Evolutionary conservation across 352 stramenopile genomes (phyloP), one percentile per base, ranked within the genome.

Genomic region (Phytopythium helicoides): DNA sequence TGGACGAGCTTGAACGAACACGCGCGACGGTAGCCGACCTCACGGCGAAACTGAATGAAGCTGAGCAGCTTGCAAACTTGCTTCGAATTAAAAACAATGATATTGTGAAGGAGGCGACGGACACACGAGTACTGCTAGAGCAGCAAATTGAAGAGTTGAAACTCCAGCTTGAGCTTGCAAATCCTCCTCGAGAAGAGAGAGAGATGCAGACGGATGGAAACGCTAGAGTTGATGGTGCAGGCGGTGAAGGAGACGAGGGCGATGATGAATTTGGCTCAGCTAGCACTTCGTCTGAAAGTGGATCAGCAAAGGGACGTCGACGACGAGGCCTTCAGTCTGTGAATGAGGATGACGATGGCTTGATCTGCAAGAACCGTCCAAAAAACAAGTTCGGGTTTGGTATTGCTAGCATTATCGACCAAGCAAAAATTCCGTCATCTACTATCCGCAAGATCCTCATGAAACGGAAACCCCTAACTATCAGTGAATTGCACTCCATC

Each of bases 371-470:
- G 46, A 87, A 86, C 35, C 62, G 71, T 1, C 71, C 60, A 14
- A 68, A 73, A 12, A 87, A 89, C 57, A 83, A 89, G 37, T 79
- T 78, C 21, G 76, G 78, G 34, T 75, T 76, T 25, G 81, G 81
- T 8, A 89, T 92, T n/a, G 80, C 78, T 5, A 89, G 78, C 42
- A 64, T 89, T 47, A 89, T 89, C 47, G 78, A 88, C 11, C 70
- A 88, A 45, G 78, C 81, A 14, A 87, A 81, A 47, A 86, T 92
- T 14, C 72, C 78, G 3, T 64, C 76, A 3, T 81, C 78, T 8
- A 87, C 87, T 51, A 81, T 92, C 22, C 73, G 76, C 16, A 89
- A 89, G 48, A 89, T 92, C 26, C 55, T 92, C 1, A 53, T 73
- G 14, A 92, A 92, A 60, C 73, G 79, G 19, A 88, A 88, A 39